Evolutionary conservation across 805 yeast genomes (phyloP).

Genomic region (Saccharomycopsis olivae): DNA sequence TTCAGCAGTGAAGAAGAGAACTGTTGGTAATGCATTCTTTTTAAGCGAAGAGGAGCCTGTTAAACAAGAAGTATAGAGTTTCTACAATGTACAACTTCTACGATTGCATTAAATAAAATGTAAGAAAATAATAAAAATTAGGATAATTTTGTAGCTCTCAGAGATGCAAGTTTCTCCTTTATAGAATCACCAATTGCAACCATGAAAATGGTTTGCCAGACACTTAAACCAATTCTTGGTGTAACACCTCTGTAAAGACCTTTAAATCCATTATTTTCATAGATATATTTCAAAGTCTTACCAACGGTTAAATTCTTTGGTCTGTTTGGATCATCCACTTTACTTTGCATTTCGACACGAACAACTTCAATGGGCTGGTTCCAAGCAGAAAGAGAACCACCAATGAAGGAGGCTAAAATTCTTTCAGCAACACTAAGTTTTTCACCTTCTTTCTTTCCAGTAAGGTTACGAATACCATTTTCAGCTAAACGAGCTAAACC

Average conservation of each 20-base stretch:
- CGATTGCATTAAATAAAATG: too few species aligned
- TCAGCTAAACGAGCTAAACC: constrained; percentile 91
- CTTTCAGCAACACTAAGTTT: constrained; percentile 70
- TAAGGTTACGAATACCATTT: constrained; percentile 56
- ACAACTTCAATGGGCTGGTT: constrained; percentile 98
- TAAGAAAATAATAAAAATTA: too few species aligned
- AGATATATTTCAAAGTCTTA: constrained; percentile 73
- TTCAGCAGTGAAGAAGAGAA: constrained; percentile 53
- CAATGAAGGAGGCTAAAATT: constrained; percentile 74
- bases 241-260: constrained; percentile 96
- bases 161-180: constrained; percentile 34
- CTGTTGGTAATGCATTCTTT: constrained; percentile 43
- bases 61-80: too few species aligned
- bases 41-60: constrained; percentile 35
- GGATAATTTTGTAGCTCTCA: too few species aligned
- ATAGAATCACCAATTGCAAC: constrained; percentile 96
- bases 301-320: constrained; percentile 81
- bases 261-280: constrained; percentile 68
- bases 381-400: constrained; percentile 98
- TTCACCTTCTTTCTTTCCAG: constrained; percentile 50
- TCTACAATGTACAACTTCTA: too few species aligned
- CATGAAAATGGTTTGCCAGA: constrained; percentile 99
- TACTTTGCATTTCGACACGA: constrained; percentile 96
- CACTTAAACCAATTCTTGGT: constrained; percentile 92
- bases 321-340: constrained; percentile 88